phyloP scores from a whole-genome alignment of 140 eudicot genomes.

The Senecio squalidus region DNA sequence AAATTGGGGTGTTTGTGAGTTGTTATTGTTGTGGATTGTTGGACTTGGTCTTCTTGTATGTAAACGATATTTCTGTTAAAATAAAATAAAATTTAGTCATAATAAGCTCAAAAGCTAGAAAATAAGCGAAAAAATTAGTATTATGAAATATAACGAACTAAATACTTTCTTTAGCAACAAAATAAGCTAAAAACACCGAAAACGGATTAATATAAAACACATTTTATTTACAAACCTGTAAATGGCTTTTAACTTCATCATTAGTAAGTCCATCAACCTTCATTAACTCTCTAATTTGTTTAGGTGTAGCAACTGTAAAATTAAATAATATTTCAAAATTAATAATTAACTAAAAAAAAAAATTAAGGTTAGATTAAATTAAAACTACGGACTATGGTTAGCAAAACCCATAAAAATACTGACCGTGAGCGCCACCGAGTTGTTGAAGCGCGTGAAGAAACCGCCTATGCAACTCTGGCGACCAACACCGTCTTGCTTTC shows the following conservation, averaged over 20 bases:
- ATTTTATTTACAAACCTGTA: slow-evolving; percentile 71
- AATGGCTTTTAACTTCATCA: slow-evolving; percentile 97
- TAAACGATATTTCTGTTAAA: slow-evolving; percentile 70
- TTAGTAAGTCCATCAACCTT: slow-evolving; percentile 93
- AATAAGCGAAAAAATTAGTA: neutral
- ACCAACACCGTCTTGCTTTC: slow-evolving; percentile 84
- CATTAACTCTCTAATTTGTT: slow-evolving; percentile 91
- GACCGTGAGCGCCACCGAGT: slow-evolving; percentile 95
- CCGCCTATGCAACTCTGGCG: slow-evolving; percentile 77
- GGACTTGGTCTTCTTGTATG: slow-evolving; percentile 88
- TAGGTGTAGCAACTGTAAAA: slow-evolving; percentile 68
- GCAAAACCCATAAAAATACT: too few species aligned
- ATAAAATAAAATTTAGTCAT: neutral
- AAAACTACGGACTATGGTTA: too few species aligned
- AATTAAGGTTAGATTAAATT: too few species aligned
- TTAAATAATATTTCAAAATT: neutral
- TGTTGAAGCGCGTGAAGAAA: slow-evolving; percentile 82
- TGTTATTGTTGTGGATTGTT: slow-evolving; percentile 40
- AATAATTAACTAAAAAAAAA: neutral
- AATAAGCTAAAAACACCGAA: too few species aligned
- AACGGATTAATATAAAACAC: neutral
- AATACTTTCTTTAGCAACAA: too few species aligned
- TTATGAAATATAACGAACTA: neutral
- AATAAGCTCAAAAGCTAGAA: neutral
- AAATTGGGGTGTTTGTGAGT: slow-evolving; percentile 74